Evolutionary conservation across 1,139 yeast species (phyloP), one percentile per base, ranked within the genome.

Genomic region (Saccharomycopsis phalli): DNA sequence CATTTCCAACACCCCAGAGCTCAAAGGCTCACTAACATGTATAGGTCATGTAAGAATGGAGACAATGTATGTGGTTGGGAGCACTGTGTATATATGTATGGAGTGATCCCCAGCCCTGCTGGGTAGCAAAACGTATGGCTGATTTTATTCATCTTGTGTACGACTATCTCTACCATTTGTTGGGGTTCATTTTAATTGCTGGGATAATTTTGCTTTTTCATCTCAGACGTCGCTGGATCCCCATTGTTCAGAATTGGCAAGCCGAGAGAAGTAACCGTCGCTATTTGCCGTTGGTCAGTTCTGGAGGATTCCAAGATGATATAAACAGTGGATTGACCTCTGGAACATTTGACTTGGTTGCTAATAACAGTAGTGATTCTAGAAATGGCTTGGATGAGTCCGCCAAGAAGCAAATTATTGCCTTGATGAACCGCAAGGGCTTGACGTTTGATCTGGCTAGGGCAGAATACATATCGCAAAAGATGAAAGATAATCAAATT

Each of bases 381-480:
- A 67, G 94, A 41, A 53, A 60, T 13, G 33, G 33, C 5, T 62
- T 83, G 34, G 77, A 74, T 55, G 73, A 65, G 29, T 54, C 48
- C 4, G 74, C 82, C 2, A 77, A 75, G 53, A 52, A 52, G 11
- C 69, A 65, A 41, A 74, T 83, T 14, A 61, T 63, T 45, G 50
- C 57, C 27, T 62, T 81, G 16, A 82, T 82, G 93, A 51, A 59
- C n/a, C 53, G 62, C 4, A 54, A 61, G 31, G 55, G 63, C 19
- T 44, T 80, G 28, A 53, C 70, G 1, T 83, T 83, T 56, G 94
- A 83, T 54, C 75, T 76, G 36, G 94, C 94, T 1, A 63, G 94
- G 42, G 58, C 71, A 10, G 54, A 64, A 40, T 78, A 71, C 51
- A 69, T 74, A 1, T 65, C 62, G 43, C 51, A 56, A 16, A 62